These are phyloP conservation scores for Dittrichia graveolens DNA, from an alignment of 129 eudicot genomes.

Conservation along the genomic window DNA sequence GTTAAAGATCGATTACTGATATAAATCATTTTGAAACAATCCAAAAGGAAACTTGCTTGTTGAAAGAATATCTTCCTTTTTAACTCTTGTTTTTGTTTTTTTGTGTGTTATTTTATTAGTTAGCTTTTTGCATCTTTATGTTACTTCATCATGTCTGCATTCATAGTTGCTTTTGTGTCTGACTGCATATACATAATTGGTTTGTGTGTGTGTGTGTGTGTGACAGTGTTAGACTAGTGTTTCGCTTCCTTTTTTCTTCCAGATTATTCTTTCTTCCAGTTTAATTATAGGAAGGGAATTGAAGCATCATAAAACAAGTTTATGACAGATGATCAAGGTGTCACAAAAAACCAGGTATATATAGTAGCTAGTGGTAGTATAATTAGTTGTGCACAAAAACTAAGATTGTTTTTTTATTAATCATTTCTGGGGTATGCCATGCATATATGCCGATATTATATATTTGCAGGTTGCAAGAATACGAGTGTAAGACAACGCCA, in stretches of 20 bases:
- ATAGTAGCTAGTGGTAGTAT: neutral
- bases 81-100: conserved; percentile 29
- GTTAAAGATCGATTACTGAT: too few species aligned
- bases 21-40: conserved; percentile 12
- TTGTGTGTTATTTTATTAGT: conserved; percentile 15
- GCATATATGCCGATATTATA: conserved; percentile 25
- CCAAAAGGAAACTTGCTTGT: conserved; percentile 25
- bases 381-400: conserved; percentile 44
- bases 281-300: too few species aligned
- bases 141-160: conserved; percentile 29
- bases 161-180: neutral
- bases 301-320: too few species aligned
- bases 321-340: conserved; percentile 9
- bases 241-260: neutral
- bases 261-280: conserved; percentile 2
- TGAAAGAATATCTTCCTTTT: conserved; percentile 5
- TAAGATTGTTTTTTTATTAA: conserved; percentile 27
- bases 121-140: conserved; percentile 35
- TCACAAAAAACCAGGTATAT: conserved; percentile 24
- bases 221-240: conserved; percentile 23
- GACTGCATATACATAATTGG: conserved; percentile 6
- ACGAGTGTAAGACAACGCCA: conserved; percentile 43
- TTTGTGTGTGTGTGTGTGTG: conserved; percentile 8
- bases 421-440: conserved; percentile 28
- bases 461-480: conserved; percentile 34